phyloP scores from a whole-genome alignment of 768 basidiomycete species.

The Rhizopogon sp. region DNA sequence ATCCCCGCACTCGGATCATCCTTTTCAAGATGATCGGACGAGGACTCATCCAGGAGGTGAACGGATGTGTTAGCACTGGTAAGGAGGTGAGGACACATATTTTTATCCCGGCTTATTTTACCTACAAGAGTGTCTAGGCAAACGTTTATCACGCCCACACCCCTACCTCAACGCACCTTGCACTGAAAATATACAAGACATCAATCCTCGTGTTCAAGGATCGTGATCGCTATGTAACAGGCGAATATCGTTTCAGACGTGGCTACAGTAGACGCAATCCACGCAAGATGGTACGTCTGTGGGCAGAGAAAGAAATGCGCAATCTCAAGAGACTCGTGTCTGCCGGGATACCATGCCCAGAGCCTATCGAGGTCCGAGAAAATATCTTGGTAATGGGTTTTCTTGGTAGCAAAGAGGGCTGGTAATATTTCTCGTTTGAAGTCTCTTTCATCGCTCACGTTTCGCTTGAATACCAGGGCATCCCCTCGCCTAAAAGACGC shows the following conservation, averaged over 20 bases:
- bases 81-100: conserved; percentile 69
- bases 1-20: conserved; percentile 91
- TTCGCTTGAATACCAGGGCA: conserved; percentile 48
- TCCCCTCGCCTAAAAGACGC: conserved; percentile 95
- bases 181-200: conserved; percentile 97
- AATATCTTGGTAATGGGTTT: conserved; percentile 97
- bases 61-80: conserved; percentile 95
- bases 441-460: neutral
- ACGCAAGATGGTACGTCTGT: conserved; percentile 96
- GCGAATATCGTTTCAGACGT: conserved; percentile 91
- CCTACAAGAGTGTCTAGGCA: conserved; percentile 46
- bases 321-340: conserved; percentile 81
- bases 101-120: conserved; percentile 6
- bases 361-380: conserved; percentile 89
- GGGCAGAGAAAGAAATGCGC: conserved; percentile 99
- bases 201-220: conserved; percentile 98
- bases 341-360: conserved; percentile 85
- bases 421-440: conserved; percentile 43
- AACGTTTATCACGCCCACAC: conserved; percentile 93
- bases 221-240: conserved; percentile 93
- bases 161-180: conserved; percentile 56
- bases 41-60: conserved; percentile 83
- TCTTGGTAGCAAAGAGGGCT: conserved; percentile 75
- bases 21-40: conserved; percentile 95
- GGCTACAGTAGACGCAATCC: conserved; percentile 90